phyloP scores from a whole-genome alignment of 176 grass and related monocot genomes.

The Dactylis glomerata region DNA sequence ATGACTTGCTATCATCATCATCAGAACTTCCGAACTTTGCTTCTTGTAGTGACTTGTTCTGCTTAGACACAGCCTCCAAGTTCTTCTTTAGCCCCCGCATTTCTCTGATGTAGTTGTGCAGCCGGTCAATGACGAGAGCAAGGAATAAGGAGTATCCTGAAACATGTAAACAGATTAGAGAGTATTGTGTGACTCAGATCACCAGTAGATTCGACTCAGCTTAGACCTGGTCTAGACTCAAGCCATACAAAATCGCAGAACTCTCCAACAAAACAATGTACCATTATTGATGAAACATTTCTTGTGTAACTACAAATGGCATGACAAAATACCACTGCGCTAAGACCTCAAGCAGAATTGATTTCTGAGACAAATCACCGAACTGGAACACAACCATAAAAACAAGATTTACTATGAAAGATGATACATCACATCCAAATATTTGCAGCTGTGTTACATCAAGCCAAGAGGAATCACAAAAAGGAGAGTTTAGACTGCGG shows the following conservation, averaged over 20 bases:
- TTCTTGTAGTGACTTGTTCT: slow-evolving; percentile 52
- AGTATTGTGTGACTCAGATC: neutral
- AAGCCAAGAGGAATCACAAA: neutral
- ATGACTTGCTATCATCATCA: slow-evolving; percentile 16
- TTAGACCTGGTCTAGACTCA: neutral
- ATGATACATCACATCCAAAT: neutral
- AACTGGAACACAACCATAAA: neutral
- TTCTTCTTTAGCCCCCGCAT: slow-evolving; percentile 58
- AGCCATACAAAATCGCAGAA: neutral
- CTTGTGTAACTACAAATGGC: neutral
- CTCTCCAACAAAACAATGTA: neutral
- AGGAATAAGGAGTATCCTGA: slow-evolving; percentile 86
- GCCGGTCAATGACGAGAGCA: slow-evolving; percentile 68
- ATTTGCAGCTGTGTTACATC: neutral
- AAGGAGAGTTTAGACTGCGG: neutral
- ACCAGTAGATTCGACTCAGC: neutral
- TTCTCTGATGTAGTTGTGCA: slow-evolving; percentile 83
- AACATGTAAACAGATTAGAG: neutral
- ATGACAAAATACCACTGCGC: neutral
- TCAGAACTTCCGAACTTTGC: slow-evolving; percentile 29
- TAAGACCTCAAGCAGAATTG: neutral
- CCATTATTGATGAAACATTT: neutral
- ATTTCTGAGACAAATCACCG: neutral
- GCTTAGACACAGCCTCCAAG: slow-evolving; percentile 59
- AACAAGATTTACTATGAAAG: no score